A percentile compares a stretch with the other conserved stretches of the same genome.
Conservation (phyloP, 371 early-diverging fungal genomes). For the Rhizopus sp. region DNA sequence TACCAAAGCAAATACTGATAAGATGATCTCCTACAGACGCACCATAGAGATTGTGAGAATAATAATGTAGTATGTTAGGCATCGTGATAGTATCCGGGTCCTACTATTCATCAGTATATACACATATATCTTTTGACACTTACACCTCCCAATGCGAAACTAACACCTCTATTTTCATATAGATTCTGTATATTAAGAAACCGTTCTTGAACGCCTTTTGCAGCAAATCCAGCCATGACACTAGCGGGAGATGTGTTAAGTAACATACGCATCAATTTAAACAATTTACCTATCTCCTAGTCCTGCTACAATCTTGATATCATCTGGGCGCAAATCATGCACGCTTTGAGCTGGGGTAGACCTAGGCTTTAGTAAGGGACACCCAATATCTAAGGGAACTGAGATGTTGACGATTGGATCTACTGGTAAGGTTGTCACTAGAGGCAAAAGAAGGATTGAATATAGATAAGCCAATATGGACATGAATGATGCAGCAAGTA, state of each 20-base stretch:
- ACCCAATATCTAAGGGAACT: conserved; percentile 25
- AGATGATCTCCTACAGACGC: conserved; percentile 44
- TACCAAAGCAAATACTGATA: conserved; percentile 50
- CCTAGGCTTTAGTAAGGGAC: conserved; percentile 42
- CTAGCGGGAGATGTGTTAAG: conserved; percentile 19
- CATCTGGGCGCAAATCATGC: conserved; percentile 57
- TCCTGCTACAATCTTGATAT: conserved; percentile 62
- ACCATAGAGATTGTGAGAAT: conserved; percentile 39
- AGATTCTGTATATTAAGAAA: conserved; percentile 34
- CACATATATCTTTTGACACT: neutral
- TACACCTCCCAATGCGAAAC: conserved; percentile 58
- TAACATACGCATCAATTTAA: too few relatives aligned
- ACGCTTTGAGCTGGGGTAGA: conserved; percentile 24
- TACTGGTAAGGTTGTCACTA: conserved; percentile 5
- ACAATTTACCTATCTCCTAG: conserved; percentile 60
- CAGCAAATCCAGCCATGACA: conserved; percentile 71
- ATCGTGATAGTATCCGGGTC: conserved; percentile 38
- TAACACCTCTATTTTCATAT: conserved; percentile 49
- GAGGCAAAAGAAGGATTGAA: conserved; percentile 24
- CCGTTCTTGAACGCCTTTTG: conserved; percentile 37
- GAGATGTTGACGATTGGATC: conserved; percentile 9
- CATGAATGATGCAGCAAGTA: conserved; percentile 13
- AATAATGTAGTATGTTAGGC: conserved; percentile 50
- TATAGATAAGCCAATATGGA: conserved; percentile 23
- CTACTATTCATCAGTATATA: conserved; percentile 18